These are phyloP conservation scores for Trichocomaceae sp. DNA, from an alignment of 2,329 filamentous ascomycete genomes.

Conservation along the genomic window DNA sequence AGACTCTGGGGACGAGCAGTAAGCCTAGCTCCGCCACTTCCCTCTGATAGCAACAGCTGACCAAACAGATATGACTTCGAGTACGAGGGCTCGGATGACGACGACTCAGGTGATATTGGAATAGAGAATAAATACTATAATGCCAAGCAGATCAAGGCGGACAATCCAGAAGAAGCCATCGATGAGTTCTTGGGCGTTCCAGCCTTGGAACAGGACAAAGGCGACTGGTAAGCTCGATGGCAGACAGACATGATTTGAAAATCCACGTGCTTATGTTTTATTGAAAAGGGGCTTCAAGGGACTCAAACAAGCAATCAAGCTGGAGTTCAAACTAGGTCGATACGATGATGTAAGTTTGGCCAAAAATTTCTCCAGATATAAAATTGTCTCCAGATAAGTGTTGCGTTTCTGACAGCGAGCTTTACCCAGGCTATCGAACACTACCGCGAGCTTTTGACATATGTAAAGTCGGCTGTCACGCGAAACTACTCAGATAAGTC, in stretches of 20 bases:
- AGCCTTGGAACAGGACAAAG: constrained; percentile 77
- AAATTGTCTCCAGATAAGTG: background rate
- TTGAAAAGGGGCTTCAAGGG: constrained; percentile 78
- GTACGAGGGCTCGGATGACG: constrained; percentile 89
- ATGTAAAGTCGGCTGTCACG: constrained; percentile 93
- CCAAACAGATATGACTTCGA: constrained; percentile 78
- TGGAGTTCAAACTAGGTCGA: constrained; percentile 86
- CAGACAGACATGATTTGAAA: background rate
- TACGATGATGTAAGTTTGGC: constrained; percentile 66
- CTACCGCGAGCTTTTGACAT: constrained; percentile 90
- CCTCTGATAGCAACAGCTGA: constrained; percentile 16
- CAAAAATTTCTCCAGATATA: background rate
- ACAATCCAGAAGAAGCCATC: constrained; percentile 81
- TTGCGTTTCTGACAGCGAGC: constrained; percentile 14
- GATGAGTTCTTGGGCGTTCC: constrained; percentile 88
- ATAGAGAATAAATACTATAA: constrained; percentile 99
- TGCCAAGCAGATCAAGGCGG: constrained; percentile 89
- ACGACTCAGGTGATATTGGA: constrained; percentile 80
- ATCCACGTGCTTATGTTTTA: background rate
- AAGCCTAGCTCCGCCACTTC: constrained; percentile 24
- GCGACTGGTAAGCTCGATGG: constrained; percentile 62
- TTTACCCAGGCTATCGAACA: constrained; percentile 70
- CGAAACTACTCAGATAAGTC: constrained; percentile 99
- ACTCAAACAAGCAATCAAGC: constrained; percentile 94
- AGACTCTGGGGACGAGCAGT: constrained; percentile 83